These are phyloP conservation scores for Marasmius sp. DNA, from an alignment of 1,284 basidiomycete genomes.

Conservation along the genomic window DNA sequence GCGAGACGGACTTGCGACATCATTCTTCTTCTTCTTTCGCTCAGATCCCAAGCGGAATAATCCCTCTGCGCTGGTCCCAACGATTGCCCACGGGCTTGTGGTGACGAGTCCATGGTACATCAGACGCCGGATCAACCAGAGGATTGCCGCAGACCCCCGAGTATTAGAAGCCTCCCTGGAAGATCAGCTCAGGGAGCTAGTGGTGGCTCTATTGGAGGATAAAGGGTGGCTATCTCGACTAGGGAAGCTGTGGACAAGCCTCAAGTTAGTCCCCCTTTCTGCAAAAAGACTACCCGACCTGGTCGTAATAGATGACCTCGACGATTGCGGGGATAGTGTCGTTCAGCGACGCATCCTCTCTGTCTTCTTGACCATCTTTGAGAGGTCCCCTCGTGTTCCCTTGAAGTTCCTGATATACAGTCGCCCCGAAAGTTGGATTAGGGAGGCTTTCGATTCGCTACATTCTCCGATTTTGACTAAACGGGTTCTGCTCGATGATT, in stretches of 20 bases:
- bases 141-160: not conserved
- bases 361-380: not conserved
- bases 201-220: not conserved
- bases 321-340: not conserved
- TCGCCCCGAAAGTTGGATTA: slow-evolving; percentile 24
- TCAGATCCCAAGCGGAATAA: not conserved
- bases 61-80: not conserved
- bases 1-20: slow-evolving; percentile 1
- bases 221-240: no score
- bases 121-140: not conserved
- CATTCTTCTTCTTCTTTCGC: slow-evolving; percentile 19
- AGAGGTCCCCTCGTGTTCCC: slow-evolving; percentile 8
- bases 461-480: no score
- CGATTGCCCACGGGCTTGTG: slow-evolving; percentile 1
- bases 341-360: not conserved
- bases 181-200: not conserved
- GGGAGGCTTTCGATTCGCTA: slow-evolving; percentile 12
- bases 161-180: not conserved
- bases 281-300: not conserved
- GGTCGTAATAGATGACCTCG: slow-evolving; percentile 3
- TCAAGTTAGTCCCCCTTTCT: not conserved
- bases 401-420: slow-evolving; percentile 25
- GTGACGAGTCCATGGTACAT: not conserved
- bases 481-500: no score
- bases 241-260: not conserved